phyloP scores from a whole-genome alignment of 2,329 filamentous ascomycete species.

The Neofusicoccum umdonicola region DNA sequence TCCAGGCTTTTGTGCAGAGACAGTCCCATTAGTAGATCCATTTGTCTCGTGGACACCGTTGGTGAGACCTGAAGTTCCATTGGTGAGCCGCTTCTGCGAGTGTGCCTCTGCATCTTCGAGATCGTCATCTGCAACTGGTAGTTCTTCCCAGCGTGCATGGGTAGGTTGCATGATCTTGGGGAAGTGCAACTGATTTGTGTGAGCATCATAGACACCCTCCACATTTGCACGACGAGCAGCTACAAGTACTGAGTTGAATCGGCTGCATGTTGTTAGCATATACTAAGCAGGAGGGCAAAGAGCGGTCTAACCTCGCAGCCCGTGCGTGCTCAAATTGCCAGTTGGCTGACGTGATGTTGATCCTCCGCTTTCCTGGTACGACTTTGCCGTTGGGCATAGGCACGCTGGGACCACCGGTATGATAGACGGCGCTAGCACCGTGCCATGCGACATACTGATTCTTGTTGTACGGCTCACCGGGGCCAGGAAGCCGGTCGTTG shows the following conservation, averaged over 20 bases:
- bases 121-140: constrained; percentile 44
- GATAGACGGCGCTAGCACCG: constrained; percentile 92
- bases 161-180: constrained; percentile 87
- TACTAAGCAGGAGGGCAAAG: constrained; percentile 20
- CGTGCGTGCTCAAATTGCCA: constrained; percentile 96
- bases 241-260: constrained; percentile 76
- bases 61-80: constrained; percentile 36
- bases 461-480: constrained; percentile 91
- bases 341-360: constrained; percentile 87
- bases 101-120: constrained; percentile 23
- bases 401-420: constrained; percentile 75
- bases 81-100: constrained; percentile 19
- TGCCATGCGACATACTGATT: constrained; percentile 99
- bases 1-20: constrained; percentile 15
- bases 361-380: constrained; percentile 73
- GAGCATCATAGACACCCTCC: constrained; percentile 82
- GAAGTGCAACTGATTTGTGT: constrained; percentile 89
- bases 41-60: constrained; percentile 26
- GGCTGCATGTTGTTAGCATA: constrained; percentile 51
- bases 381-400: constrained; percentile 72
- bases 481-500: constrained; percentile 70
- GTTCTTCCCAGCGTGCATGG: constrained; percentile 75
- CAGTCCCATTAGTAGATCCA: constrained; percentile 5
- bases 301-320: constrained; percentile 70
- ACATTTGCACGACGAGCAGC: constrained; percentile 67